Evolutionary conservation across 768 basidiomycete species (phyloP).

Genomic region (Lyophyllum shimeji): DNA sequence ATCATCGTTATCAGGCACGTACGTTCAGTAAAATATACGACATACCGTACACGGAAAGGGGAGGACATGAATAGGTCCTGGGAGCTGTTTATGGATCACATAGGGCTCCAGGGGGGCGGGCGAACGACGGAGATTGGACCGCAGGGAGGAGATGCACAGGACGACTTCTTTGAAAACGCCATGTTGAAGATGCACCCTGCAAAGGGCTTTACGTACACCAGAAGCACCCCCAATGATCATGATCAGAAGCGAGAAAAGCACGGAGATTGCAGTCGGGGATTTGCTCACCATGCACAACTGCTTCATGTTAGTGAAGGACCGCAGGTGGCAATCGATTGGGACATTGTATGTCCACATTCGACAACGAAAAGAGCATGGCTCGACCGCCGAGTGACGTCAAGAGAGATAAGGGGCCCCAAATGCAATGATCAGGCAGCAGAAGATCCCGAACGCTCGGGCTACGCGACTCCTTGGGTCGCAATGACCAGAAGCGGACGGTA

Average conservation of each 20-base stretch:
- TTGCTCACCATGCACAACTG: background rate
- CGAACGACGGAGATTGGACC: background rate
- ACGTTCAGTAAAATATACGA: background rate
- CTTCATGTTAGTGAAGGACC: too few relatives aligned
- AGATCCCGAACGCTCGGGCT: background rate
- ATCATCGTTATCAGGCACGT: background rate
- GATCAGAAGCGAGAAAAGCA: background rate
- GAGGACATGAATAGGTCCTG: background rate
- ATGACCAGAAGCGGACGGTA: background rate
- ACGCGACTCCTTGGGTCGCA: background rate
- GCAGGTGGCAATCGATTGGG: too few relatives aligned
- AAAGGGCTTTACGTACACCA: too few relatives aligned
- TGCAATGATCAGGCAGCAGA: too few relatives aligned
- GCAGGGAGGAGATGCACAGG: background rate
- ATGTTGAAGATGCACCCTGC: too few relatives aligned
- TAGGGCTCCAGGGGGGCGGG: background rate
- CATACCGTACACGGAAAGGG: background rate
- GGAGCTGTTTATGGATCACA: background rate
- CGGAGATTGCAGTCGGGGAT: background rate
- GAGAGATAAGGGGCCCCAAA: too few relatives aligned
- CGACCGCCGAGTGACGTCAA: background rate
- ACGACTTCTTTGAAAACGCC: too few relatives aligned
- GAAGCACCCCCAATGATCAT: background rate
- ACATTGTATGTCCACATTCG: too few relatives aligned
- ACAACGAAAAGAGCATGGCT: background rate